Conservation (phyloP, 192 early-diverging fungal species). For the Entomortierella beljakovae region DNA sequence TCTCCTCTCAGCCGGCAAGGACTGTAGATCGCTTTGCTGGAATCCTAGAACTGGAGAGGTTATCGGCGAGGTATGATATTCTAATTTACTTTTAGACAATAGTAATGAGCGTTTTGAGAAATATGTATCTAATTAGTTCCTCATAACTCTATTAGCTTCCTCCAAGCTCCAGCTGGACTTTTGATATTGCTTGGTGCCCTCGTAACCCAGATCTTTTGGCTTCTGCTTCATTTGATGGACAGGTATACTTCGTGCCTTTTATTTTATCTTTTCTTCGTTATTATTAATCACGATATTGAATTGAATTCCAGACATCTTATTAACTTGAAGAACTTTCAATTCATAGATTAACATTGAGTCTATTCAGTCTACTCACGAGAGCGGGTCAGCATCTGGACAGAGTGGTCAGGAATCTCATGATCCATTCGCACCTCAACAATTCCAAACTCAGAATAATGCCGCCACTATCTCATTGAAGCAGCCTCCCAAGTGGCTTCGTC, state of each 20-base stretch:
- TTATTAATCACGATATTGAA: too few relatives aligned
- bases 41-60: conserved; percentile 84
- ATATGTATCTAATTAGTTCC: too few relatives aligned
- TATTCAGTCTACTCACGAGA: conserved; percentile 67
- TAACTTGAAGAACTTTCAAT: not conserved
- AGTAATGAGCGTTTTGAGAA: too few relatives aligned
- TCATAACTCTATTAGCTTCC: conserved; percentile 61
- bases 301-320: too few relatives aligned
- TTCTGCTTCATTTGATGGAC: conserved; percentile 94
- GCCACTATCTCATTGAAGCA: conserved; percentile 75
- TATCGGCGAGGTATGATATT: conserved; percentile 77
- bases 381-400: conserved; percentile 24
- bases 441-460: conserved; percentile 28
- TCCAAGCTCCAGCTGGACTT: conserved; percentile 90
- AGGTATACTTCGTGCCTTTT: too few relatives aligned
- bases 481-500: conserved; percentile 95
- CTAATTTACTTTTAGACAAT: not conserved
- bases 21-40: conserved; percentile 95
- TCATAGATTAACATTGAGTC: conserved; percentile 85
- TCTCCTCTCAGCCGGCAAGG: conserved; percentile 94
- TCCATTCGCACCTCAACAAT: conserved; percentile 75
- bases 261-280: too few relatives aligned
- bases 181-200: conserved; percentile 96
- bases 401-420: conserved; percentile 64
- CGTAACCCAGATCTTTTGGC: conserved; percentile 92